phyloP scores from a whole-genome alignment of 2,329 filamentous ascomycete genomes.

The Furcasterigmium furcatum region DNA sequence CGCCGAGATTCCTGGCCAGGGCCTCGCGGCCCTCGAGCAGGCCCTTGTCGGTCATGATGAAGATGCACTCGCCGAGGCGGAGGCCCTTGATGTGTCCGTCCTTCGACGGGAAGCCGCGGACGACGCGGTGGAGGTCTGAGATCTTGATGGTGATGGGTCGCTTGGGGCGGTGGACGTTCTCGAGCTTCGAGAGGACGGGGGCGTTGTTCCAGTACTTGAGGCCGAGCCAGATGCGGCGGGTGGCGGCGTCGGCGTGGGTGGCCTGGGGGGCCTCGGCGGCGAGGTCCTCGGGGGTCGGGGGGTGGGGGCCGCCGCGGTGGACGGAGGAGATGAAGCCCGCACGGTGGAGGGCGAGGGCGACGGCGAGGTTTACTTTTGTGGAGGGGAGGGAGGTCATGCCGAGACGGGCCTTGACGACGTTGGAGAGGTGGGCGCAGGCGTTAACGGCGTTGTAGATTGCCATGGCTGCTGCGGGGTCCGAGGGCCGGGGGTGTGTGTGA shows the following conservation, averaged over 20 bases:
- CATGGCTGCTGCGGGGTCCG: conserved; percentile 5
- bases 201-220: conserved; percentile 86
- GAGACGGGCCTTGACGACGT: conserved; percentile 79
- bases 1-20: conserved; percentile 76
- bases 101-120: conserved; percentile 63
- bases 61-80: conserved; percentile 78
- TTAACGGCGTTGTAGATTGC: conserved; percentile 67
- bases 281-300: conserved; percentile 45
- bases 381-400: conserved; percentile 80
- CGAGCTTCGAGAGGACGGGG: conserved; percentile 70
- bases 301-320: conserved; percentile 62
- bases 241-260: conserved; percentile 68
- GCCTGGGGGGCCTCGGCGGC: conserved; percentile 51
- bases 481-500: background rate
- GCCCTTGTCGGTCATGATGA: conserved; percentile 73
- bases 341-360: conserved; percentile 76
- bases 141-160: conserved; percentile 66
- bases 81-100: conserved; percentile 72
- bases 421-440: conserved; percentile 88
- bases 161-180: conserved; percentile 70
- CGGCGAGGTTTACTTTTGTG: conserved; percentile 74
- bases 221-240: conserved; percentile 78
- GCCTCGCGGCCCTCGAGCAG: conserved; percentile 82
- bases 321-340: conserved; percentile 80
- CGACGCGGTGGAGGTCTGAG: conserved; percentile 58